Evolutionary conservation across 176 grass and related monocot genomes (phyloP).

Genomic region (Elymus sibiricus): DNA sequence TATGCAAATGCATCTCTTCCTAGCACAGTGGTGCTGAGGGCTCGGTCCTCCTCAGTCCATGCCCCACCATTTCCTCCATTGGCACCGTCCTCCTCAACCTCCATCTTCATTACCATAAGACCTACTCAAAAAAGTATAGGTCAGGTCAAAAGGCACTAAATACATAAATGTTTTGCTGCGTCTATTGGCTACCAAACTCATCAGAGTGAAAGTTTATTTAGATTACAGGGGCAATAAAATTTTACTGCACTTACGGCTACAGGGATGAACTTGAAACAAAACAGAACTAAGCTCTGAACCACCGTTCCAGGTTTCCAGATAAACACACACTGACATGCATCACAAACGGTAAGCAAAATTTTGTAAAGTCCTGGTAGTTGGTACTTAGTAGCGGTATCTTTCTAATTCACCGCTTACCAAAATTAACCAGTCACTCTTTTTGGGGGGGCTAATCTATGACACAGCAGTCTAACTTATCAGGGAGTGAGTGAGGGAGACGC

Average conservation of each 20-base stretch:
- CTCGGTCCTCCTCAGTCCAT: slow-evolving; percentile 76
- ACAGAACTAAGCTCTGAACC: neutral
- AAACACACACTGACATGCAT: neutral
- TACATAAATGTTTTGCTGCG: neutral
- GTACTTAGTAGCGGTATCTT: neutral
- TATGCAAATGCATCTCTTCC: slow-evolving; percentile 82
- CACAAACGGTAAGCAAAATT: neutral
- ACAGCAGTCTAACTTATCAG: neutral
- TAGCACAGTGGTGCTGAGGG: slow-evolving; percentile 53
- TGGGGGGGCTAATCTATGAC: neutral
- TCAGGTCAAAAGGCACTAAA: slow-evolving; percentile 4
- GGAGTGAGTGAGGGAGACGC: neutral
- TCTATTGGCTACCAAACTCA: neutral
- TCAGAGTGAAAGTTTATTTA: neutral
- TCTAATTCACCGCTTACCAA: neutral
- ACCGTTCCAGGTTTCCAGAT: neutral
- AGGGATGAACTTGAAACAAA: neutral
- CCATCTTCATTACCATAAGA: slow-evolving; percentile 66
- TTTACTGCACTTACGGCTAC: neutral
- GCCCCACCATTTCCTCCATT: slow-evolving; percentile 23
- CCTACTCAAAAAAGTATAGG: slow-evolving; percentile 16
- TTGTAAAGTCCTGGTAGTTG: neutral
- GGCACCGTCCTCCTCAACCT: slow-evolving; percentile 34
- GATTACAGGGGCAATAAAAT: neutral
- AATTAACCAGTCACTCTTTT: neutral